A percentile compares a stretch with the other conserved stretches of the same genome.
Conservation (phyloP, 75 land plant species). For the Selaginella tamariscina region DNA sequence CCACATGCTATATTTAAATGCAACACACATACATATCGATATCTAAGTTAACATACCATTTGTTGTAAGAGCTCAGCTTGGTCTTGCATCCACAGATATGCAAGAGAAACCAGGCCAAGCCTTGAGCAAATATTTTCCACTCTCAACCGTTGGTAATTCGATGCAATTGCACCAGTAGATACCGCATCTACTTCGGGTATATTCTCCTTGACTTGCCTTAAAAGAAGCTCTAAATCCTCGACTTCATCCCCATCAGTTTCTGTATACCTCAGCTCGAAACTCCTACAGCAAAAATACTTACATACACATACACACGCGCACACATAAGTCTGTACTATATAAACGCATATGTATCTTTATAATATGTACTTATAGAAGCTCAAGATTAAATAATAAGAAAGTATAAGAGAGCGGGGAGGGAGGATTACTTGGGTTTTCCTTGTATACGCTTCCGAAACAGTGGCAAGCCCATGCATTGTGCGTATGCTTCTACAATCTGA, state of each 20-base stretch:
- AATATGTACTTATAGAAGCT: too few relatives aligned
- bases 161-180: constrained; percentile 93
- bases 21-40: background rate
- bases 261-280: constrained; percentile 50
- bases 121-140: constrained; percentile 95
- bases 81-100: constrained; percentile 91
- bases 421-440: constrained; percentile 54
- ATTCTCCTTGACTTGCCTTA: constrained; percentile 56
- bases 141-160: constrained; percentile 81
- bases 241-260: constrained; percentile 85
- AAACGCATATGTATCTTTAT: too few relatives aligned
- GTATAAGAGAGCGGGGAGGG: background rate
- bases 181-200: constrained; percentile 71
- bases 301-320: too few relatives aligned
- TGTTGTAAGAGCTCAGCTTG: constrained; percentile 69
- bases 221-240: constrained; percentile 69
- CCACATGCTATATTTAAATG: background rate
- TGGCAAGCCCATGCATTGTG: constrained; percentile 94
- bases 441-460: constrained; percentile 68
- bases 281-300: too few relatives aligned
- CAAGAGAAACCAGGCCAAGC: constrained; percentile 83
- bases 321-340: too few relatives aligned
- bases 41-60: constrained; percentile 43
- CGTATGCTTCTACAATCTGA: constrained; percentile 71
- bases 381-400: background rate